Percentiles rank a stretch among this genome's conserved stretches.
Evolutionary conservation across 1,284 basidiomycete genomes (phyloP).

Genomic region (Microstroma glucosiphilum): DNA sequence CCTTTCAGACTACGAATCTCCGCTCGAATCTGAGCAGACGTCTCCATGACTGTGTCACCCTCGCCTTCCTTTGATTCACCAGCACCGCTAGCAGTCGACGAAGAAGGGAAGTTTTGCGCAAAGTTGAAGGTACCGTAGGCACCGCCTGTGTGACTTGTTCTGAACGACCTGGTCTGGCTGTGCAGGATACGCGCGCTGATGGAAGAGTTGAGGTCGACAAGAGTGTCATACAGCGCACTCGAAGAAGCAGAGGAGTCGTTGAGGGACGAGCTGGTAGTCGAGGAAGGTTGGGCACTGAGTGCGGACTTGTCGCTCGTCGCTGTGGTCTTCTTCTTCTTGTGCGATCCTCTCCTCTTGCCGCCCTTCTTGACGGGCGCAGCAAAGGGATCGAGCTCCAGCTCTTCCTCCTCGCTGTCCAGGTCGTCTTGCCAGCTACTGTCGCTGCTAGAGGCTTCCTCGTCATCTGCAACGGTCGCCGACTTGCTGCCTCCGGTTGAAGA

Average conservation of each 20-base stretch:
- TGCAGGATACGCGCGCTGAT: slow-evolving; percentile 6
- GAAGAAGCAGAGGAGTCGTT: background rate
- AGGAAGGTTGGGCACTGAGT: slow-evolving; percentile 4
- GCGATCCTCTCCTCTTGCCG: slow-evolving; percentile 10
- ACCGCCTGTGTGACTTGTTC: no score
- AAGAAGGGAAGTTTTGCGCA: no score
- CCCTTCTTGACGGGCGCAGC: slow-evolving; percentile 20
- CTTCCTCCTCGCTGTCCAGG: slow-evolving; percentile 33
- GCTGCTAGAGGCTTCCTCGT: slow-evolving; percentile 20
- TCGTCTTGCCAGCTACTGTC: slow-evolving; percentile 6
- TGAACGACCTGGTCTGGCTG: no score
- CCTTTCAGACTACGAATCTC: slow-evolving; percentile 46
- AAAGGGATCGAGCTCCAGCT: slow-evolving; percentile 35
- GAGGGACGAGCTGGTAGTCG: background rate
- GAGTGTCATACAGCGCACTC: slow-evolving; percentile 6
- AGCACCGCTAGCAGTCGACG: no score
- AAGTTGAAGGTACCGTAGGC: no score
- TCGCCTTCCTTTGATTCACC: background rate
- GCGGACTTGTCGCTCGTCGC: slow-evolving; percentile 12
- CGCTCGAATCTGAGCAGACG: slow-evolving; percentile 41
- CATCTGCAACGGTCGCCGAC: slow-evolving; percentile 22
- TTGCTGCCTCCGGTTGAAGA: background rate
- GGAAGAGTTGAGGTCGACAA: slow-evolving; percentile 14
- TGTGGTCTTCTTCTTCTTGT: slow-evolving; percentile 26
- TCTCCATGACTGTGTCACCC: slow-evolving; percentile 1